Percentiles rank a stretch among this genome's conserved stretches.
phyloP scores from a whole-genome alignment of 495 filamentous ascomycete species.

The Usnea hakonensis region DNA sequence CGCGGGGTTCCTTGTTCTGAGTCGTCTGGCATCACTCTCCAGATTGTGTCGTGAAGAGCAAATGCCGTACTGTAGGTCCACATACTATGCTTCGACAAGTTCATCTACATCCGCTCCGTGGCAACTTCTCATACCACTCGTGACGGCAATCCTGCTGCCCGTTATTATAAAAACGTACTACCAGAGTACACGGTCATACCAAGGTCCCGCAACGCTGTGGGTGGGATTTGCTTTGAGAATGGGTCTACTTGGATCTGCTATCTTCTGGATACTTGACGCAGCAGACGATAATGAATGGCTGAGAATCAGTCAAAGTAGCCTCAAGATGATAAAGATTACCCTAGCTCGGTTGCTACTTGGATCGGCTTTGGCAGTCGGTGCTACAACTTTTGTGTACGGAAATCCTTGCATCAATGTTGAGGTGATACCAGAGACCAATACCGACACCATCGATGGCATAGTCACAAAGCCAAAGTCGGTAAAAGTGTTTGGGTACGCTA shows the following conservation, averaged over 20 bases:
- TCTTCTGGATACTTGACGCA: conserved; percentile 86
- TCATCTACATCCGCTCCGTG: conserved; percentile 90
- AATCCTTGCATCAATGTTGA: conserved; percentile 65
- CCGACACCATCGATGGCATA: conserved; percentile 31
- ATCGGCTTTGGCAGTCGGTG: conserved; percentile 58
- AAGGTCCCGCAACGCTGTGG: conserved; percentile 75
- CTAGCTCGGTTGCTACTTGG: conserved; percentile 69
- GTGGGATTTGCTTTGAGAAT: conserved; percentile 72
- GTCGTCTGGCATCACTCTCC: conserved; percentile 76
- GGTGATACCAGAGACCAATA: conserved; percentile 24
- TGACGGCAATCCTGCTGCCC: conserved; percentile 65
- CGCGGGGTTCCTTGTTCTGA: conserved; percentile 70
- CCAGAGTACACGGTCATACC: conserved; percentile 66
- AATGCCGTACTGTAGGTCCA: conserved; percentile 92
- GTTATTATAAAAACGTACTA: conserved; percentile 73
- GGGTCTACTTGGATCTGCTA: conserved; percentile 64
- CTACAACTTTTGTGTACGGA: conserved; percentile 62
- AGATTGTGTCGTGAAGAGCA: conserved; percentile 95
- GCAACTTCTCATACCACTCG: conserved; percentile 76
- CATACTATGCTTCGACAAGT: conserved; percentile 85
- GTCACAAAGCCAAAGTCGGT: conserved; percentile 46
- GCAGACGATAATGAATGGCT: conserved; percentile 89
- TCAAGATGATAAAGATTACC: conserved; percentile 68
- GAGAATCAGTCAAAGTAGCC: conserved; percentile 42
- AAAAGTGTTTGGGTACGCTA: conserved; percentile 83